phyloP scores from a whole-genome alignment of 441 rosid species.

The Erodium moschatum region DNA sequence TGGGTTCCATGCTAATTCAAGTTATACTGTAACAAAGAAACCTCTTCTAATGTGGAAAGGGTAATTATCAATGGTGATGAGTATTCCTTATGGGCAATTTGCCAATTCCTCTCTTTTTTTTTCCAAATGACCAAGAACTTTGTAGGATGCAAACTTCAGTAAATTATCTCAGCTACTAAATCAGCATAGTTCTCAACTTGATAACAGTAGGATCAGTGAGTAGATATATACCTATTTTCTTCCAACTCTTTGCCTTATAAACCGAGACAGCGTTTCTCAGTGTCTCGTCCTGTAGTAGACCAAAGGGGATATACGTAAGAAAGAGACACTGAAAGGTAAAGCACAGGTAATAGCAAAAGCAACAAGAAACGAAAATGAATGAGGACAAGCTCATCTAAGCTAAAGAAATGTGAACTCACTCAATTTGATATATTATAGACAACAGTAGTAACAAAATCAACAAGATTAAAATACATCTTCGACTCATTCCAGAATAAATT shows the following conservation, averaged over 20 bases:
- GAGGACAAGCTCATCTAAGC: neutral
- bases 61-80: neutral
- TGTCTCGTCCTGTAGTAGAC: conserved; percentile 69
- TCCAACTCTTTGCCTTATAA: conserved; percentile 87
- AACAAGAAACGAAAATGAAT: neutral
- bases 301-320: conserved; percentile 6
- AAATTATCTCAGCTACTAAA: conserved; percentile 1
- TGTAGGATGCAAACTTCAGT: neutral
- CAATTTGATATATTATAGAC: neutral
- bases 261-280: conserved; percentile 68
- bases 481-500: neutral
- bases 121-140: neutral
- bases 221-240: conserved; percentile 62
- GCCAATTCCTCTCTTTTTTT: neutral
- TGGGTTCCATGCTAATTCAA: neutral
- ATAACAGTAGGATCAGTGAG: conserved; percentile 10
- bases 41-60: neutral
- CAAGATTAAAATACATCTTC: neutral
- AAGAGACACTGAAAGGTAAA: conserved; percentile 1
- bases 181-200: neutral
- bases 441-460: neutral
- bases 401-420: neutral
- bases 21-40: neutral
- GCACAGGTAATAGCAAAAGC: neutral
- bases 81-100: neutral